Conservation (phyloP, 345 rosid genomes). For the Ricinus communis region DNA sequence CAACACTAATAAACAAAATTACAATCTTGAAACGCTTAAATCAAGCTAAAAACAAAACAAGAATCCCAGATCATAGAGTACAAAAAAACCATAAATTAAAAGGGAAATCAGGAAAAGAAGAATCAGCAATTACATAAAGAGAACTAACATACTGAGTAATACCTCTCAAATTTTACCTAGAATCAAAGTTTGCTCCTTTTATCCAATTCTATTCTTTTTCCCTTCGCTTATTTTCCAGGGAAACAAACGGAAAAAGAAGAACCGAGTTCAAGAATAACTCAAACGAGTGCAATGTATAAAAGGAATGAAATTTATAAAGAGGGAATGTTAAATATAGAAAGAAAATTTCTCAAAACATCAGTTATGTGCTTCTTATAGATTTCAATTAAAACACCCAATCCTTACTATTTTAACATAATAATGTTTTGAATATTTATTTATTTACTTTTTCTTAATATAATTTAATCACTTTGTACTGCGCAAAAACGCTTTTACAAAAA, state of each 20-base stretch:
- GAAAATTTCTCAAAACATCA: background rate
- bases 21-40: too few species aligned
- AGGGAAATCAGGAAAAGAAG: too few species aligned
- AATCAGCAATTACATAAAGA: background rate
- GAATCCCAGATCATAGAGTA: constrained; percentile 9
- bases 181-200: background rate
- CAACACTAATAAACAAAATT: constrained; percentile 3
- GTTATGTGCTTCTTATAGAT: background rate
- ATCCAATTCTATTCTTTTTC: background rate
- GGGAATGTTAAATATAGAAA: background rate
- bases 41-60: background rate
- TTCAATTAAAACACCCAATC: background rate
- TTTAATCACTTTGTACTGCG: too few species aligned
- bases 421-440: constrained; percentile 6
- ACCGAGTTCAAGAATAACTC: background rate
- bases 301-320: background rate
- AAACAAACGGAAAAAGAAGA: constrained; percentile 2
- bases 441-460: background rate
- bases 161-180: background rate
- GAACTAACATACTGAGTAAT: background rate
- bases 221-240: background rate
- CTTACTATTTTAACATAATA: background rate
- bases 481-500: too few species aligned
- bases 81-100: too few species aligned
- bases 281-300: too few species aligned